These are phyloP conservation scores for Psilocybe mexicana DNA, from an alignment of 1,284 basidiomycete species.

Conservation along the genomic window DNA sequence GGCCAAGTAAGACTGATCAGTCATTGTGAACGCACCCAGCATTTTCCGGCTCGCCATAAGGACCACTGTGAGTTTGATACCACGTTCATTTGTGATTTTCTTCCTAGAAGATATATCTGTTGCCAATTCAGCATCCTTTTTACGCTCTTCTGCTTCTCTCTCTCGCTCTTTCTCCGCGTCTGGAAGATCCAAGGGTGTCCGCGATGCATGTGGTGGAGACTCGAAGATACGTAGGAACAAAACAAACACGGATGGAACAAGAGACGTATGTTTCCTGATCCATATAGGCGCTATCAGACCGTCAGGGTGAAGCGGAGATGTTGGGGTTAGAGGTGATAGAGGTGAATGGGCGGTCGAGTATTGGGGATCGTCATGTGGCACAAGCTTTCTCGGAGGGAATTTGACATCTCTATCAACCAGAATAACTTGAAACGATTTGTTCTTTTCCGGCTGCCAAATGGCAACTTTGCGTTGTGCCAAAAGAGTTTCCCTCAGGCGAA, in stretches of 20 bases:
- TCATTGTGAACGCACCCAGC: slow-evolving; percentile 56
- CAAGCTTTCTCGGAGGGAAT: slow-evolving; percentile 85
- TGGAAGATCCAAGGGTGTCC: slow-evolving; percentile 54
- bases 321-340: slow-evolving; percentile 84
- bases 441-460: slow-evolving; percentile 64
- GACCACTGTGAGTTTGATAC: slow-evolving; percentile 93
- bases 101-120: slow-evolving; percentile 80
- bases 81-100: slow-evolving; percentile 77
- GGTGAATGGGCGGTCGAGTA: slow-evolving; percentile 75
- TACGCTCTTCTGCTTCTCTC: slow-evolving; percentile 67
- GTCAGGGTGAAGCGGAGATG: slow-evolving; percentile 90
- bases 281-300: slow-evolving; percentile 96
- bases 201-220: slow-evolving; percentile 40
- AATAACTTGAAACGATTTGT: slow-evolving; percentile 77
- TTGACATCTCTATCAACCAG: slow-evolving; percentile 81
- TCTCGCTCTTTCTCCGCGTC: slow-evolving; percentile 55
- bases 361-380: slow-evolving; percentile 53
- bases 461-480: slow-evolving; percentile 60
- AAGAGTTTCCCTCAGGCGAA: slow-evolving; percentile 64
- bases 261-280: slow-evolving; percentile 92
- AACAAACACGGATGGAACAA: slow-evolving; percentile 91
- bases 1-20: slow-evolving; percentile 1
- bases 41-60: slow-evolving; percentile 86
- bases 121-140: slow-evolving; percentile 73
- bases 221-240: slow-evolving; percentile 86